These are phyloP conservation scores for Acaromyces ingoldii DNA, from an alignment of 1,284 basidiomycete genomes.

Conservation along the genomic window DNA sequence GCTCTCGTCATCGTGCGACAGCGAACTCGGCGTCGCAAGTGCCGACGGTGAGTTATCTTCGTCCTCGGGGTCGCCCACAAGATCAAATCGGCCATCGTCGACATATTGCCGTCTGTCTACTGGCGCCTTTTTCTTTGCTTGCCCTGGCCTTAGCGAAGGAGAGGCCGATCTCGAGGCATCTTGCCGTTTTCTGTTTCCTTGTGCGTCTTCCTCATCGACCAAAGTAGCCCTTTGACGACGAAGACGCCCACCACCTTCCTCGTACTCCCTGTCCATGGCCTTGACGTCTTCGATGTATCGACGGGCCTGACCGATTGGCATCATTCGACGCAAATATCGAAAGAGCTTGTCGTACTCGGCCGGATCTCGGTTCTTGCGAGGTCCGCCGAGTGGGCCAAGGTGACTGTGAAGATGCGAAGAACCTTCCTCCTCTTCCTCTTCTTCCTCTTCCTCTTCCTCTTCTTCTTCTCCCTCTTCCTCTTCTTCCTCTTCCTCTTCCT, in stretches of 20 bases:
- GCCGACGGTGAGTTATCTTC: constrained; percentile 1
- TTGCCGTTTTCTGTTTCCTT: background rate
- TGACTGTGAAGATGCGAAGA: no score
- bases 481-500: background rate
- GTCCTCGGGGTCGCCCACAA: constrained; percentile 10
- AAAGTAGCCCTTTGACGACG: no score
- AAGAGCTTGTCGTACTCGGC: constrained; percentile 46
- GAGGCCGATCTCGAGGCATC: background rate
- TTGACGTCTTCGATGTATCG: constrained; percentile 44
- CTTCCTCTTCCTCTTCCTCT: background rate
- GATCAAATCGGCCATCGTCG: constrained; percentile 8
- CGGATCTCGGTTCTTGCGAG: constrained; percentile 22
- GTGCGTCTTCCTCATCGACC: background rate
- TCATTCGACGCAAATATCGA: constrained; percentile 43
- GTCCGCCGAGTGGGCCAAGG: no score
- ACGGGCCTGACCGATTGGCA: constrained; percentile 44
- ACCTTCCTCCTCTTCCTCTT: no score
- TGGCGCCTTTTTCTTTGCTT: background rate
- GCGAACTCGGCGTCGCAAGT: background rate
- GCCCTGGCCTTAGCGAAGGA: background rate
- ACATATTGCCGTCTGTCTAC: background rate
- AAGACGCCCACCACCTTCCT: no score
- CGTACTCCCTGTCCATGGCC: constrained; percentile 28
- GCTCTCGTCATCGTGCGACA: no score
- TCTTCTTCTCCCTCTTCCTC: background rate